phyloP scores from a whole-genome alignment of 495 filamentous ascomycete species.

The Annulohypoxylon maeteangense region DNA sequence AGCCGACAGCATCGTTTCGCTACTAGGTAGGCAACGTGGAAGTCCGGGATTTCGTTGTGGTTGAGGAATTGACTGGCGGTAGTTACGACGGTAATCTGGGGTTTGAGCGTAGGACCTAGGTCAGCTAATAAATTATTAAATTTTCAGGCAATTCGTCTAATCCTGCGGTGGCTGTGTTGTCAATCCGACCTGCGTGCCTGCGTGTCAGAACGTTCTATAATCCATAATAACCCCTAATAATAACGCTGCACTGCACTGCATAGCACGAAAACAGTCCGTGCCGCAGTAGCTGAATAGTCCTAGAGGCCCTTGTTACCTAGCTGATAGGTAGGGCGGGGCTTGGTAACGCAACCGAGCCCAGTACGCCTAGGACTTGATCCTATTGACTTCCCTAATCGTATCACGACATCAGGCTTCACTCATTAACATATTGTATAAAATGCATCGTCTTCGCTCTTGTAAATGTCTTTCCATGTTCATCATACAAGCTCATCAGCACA shows the following conservation, averaged over 20 bases:
- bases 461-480: neutral
- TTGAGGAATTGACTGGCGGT: neutral
- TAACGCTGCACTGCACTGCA: too few relatives aligned
- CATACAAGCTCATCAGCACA: neutral
- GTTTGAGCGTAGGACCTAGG: neutral
- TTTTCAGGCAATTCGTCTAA: neutral
- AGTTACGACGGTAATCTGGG: neutral
- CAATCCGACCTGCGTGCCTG: neutral
- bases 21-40: too few relatives aligned
- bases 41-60: too few relatives aligned
- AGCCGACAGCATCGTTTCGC: too few relatives aligned
- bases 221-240: neutral
- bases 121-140: too few relatives aligned
- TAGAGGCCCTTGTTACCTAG: too few relatives aligned
- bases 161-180: conserved; percentile 2
- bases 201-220: neutral
- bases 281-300: conserved; percentile 15
- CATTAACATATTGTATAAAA: neutral
- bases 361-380: neutral
- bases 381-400: neutral
- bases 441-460: neutral
- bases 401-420: neutral
- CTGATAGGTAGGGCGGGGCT: too few relatives aligned
- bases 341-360: too few relatives aligned
- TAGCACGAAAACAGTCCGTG: neutral